These are phyloP conservation scores for Chenopodium berlandieri DNA, from an alignment of 148 eudicot genomes.

Conservation along the genomic window DNA sequence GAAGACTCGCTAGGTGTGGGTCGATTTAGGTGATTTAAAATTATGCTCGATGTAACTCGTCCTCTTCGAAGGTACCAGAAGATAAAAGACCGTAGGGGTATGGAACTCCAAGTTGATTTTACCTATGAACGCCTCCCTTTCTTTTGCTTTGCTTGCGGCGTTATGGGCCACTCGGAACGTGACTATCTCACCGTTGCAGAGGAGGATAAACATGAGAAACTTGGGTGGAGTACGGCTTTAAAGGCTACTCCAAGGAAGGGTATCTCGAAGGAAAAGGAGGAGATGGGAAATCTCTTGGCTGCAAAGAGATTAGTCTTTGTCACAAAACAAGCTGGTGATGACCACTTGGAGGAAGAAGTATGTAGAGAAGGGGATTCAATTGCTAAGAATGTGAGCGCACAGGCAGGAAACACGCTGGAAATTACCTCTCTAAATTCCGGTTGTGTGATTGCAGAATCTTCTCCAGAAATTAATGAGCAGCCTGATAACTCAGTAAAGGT, in stretches of 20 bases:
- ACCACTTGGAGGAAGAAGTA: no score
- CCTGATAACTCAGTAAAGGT: no score
- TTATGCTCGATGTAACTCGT: not conserved
- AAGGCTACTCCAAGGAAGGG: not conserved
- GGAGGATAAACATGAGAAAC: not conserved
- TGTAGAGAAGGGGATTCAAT: no score
- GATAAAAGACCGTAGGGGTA: not conserved
- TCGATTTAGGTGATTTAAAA: not conserved
- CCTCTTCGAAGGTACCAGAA: not conserved
- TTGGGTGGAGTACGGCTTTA: not conserved
- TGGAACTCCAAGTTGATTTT: not conserved
- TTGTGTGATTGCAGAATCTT: no score
- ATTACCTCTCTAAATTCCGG: no score
- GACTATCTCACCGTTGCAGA: not conserved
- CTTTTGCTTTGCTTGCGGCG: not conserved
- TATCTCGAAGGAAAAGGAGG: not conserved
- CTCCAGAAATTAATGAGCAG: no score
- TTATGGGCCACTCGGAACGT: not conserved
- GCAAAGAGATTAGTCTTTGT: no score
- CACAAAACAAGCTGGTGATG: no score
- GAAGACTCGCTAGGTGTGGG: not conserved
- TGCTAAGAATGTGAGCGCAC: no score
- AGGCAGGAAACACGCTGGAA: no score
- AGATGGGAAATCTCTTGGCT: not conserved
- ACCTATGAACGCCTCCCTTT: not conserved